Percentiles rank a stretch among this genome's conserved stretches.
Conservation (phyloP, 2,329 filamentous ascomycete genomes). For the Daldinia eschscholtzii region DNA sequence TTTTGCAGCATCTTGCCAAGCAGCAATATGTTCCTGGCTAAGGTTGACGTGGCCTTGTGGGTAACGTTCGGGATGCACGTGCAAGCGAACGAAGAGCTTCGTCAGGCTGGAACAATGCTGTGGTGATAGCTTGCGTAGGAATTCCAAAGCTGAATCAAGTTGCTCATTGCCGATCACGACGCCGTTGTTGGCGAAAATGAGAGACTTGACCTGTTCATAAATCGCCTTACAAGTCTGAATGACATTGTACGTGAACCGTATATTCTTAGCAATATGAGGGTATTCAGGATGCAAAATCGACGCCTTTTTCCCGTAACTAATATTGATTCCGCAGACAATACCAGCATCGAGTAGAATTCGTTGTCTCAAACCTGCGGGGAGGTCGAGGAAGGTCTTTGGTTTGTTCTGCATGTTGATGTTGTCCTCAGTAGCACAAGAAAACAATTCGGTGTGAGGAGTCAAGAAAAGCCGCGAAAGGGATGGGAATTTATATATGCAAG, state of each 20-base stretch:
- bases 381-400: neutral
- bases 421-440: neutral
- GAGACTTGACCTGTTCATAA: neutral
- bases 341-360: neutral
- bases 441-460: neutral
- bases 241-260: constrained; percentile 12
- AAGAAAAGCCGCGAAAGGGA: neutral
- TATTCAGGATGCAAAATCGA: neutral
- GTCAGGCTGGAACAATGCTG: constrained; percentile 10
- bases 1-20: constrained; percentile 19
- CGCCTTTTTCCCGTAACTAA: neutral
- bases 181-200: constrained; percentile 7
- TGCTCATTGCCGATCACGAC: neutral
- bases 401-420: neutral
- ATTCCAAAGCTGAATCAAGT: constrained; percentile 6
- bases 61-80: neutral
- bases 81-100: constrained; percentile 10
- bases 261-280: neutral
- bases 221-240: constrained; percentile 17
- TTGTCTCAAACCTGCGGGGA: neutral
- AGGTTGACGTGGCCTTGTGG: neutral
- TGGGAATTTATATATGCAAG: neutral
- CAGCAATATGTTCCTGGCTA: neutral
- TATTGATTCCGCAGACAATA: neutral
- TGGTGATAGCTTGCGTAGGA: constrained; percentile 14